Percentiles rank a stretch among this genome's conserved stretches.
Conservation (phyloP, 192 early-diverging fungal genomes). For the Phycomyces blakesleeanus region DNA sequence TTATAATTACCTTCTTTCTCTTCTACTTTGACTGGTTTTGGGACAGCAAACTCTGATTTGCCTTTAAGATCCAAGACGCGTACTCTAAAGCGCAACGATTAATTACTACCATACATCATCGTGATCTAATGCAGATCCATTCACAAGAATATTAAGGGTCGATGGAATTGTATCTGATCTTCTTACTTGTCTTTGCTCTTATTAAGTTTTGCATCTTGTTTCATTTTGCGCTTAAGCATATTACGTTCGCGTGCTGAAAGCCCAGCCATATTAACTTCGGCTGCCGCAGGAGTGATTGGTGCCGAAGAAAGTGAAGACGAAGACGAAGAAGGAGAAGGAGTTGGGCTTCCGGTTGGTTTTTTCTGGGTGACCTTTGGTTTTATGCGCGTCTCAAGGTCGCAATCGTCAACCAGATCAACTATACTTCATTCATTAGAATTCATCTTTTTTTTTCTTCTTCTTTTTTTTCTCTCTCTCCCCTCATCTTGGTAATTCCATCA, state of each 20-base stretch:
- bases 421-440: background rate
- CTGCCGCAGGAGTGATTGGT: conserved; percentile 31
- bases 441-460: background rate
- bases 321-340: conserved; percentile 15
- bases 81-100: conserved; percentile 29
- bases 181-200: conserved; percentile 70
- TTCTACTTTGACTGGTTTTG: conserved; percentile 34
- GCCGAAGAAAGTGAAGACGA: conserved; percentile 10
- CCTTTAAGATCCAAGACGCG: conserved; percentile 36
- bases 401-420: conserved; percentile 86
- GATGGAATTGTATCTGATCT: too few species aligned
- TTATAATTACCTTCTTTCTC: conserved; percentile 17
- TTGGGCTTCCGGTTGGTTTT: conserved; percentile 5
- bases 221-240: conserved; percentile 83
- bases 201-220: conserved; percentile 65
- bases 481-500: background rate
- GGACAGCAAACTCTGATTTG: conserved; percentile 21
- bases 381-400: conserved; percentile 44
- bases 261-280: conserved; percentile 65
- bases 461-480: background rate
- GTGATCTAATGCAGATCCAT: too few species aligned
- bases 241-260: conserved; percentile 89
- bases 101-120: too few species aligned
- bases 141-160: too few species aligned
- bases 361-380: background rate